phyloP scores from a whole-genome alignment of 768 basidiomycete genomes.

The Omphalotus guepiniiformis region DNA sequence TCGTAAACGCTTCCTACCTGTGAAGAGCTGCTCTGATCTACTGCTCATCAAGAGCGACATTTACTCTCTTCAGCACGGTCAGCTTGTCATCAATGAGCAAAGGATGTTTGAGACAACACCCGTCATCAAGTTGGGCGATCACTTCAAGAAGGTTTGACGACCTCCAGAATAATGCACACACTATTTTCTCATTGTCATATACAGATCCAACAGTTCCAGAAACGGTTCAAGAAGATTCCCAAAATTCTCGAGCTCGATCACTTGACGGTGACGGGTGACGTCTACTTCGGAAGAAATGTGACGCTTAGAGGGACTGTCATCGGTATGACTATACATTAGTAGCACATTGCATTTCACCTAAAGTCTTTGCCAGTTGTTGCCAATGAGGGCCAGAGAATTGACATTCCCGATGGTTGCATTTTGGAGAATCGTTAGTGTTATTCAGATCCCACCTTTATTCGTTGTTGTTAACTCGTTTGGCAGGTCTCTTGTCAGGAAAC shows the following conservation, averaged over 20 bases:
- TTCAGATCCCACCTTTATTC: constrained; percentile 15
- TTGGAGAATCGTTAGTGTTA: constrained; percentile 69
- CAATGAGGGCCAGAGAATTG: constrained; percentile 71
- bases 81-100: constrained; percentile 76
- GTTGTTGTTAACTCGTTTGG: too few species aligned
- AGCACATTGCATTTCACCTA: neutral
- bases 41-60: constrained; percentile 86
- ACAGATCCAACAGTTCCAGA: constrained; percentile 84
- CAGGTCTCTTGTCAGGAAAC: constrained; percentile 78
- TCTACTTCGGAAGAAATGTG: constrained; percentile 84
- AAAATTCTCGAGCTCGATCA: constrained; percentile 90
- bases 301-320: constrained; percentile 90
- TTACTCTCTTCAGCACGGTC: constrained; percentile 88
- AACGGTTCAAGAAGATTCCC: constrained; percentile 93
- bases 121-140: constrained; percentile 95
- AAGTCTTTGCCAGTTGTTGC: constrained; percentile 46
- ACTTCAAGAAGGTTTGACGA: constrained; percentile 83
- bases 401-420: constrained; percentile 71
- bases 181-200: neutral
- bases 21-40: constrained; percentile 84
- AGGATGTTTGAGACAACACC: constrained; percentile 86
- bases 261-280: constrained; percentile 89
- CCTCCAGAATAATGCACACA: neutral
- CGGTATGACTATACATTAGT: constrained; percentile 30
- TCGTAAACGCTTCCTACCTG: constrained; percentile 89